Conservation (phyloP, 345 rosid species). For the Angophora floribunda region DNA sequence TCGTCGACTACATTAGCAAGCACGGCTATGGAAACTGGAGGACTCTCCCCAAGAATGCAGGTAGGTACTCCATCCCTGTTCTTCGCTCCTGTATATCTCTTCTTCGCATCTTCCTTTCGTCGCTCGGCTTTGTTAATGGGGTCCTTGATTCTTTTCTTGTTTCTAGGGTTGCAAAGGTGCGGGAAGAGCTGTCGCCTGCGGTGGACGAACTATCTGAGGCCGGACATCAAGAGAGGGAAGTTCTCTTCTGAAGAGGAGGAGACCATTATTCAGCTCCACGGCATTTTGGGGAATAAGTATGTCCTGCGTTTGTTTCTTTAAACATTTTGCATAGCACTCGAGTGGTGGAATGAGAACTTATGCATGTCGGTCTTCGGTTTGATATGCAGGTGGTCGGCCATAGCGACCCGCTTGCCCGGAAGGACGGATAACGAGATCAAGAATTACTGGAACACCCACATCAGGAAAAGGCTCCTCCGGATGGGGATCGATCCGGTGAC, state of each 20-base stretch:
- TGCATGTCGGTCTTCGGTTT: background rate
- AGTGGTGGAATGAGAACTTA: background rate
- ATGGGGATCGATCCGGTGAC: slow-evolving; percentile 93
- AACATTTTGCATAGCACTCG: background rate
- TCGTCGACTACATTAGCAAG: slow-evolving; percentile 51
- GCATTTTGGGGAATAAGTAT: slow-evolving; percentile 67
- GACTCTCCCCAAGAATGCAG: slow-evolving; percentile 82
- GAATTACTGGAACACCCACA: slow-evolving; percentile 82
- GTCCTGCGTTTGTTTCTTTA: background rate
- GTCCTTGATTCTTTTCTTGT: background rate
- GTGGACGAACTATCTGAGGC: slow-evolving; percentile 74
- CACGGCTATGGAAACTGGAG: slow-evolving; percentile 91
- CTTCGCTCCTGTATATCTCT: background rate
- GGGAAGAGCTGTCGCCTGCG: slow-evolving; percentile 74
- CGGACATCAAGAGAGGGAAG: slow-evolving; percentile 66
- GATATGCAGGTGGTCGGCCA: slow-evolving; percentile 58
- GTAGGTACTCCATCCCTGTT: slow-evolving; percentile 35
- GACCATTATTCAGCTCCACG: slow-evolving; percentile 58
- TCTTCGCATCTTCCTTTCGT: background rate
- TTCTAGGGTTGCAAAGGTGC: slow-evolving; percentile 50
- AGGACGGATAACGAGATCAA: slow-evolving; percentile 83
- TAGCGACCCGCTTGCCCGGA: slow-evolving; percentile 79
- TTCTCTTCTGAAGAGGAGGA: slow-evolving; percentile 76
- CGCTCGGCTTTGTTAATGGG: background rate
- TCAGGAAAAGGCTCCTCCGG: slow-evolving; percentile 58